phyloP scores from a whole-genome alignment of 129 eudicot species.

The Flaveria ramosissima region DNA sequence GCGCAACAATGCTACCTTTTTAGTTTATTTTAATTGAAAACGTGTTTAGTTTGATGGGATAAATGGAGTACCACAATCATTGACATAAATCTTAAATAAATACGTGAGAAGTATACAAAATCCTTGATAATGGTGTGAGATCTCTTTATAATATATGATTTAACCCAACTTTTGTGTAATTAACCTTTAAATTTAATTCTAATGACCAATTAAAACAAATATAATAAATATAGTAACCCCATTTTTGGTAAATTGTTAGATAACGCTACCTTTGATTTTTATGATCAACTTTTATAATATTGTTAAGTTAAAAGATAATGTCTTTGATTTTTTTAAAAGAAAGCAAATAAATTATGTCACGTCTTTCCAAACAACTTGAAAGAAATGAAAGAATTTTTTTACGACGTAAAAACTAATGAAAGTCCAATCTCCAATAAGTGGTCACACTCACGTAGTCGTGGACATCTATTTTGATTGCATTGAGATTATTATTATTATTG shows the following conservation, averaged over 20 bases:
- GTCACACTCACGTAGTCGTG: constrained; percentile 23
- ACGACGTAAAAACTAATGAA: not conserved
- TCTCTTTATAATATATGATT: not conserved
- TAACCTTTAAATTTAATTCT: not conserved
- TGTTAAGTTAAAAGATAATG: too few species aligned
- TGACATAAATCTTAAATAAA: constrained; percentile 2
- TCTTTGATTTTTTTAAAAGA: too few species aligned
- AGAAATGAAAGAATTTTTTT: not conserved
- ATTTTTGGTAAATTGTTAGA: too few species aligned
- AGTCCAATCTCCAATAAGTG: constrained; percentile 15
- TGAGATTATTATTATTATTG: not conserved
- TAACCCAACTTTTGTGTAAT: not conserved
- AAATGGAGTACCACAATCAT: constrained; percentile 24
- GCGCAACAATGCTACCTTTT: too few species aligned
- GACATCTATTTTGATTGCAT: constrained; percentile 24
- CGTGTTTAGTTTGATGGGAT: constrained; percentile 17
- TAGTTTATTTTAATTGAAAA: not conserved
- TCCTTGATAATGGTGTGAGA: constrained; percentile 23
- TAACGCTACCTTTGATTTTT: too few species aligned
- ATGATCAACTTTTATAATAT: too few species aligned
- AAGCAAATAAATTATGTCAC: not conserved
- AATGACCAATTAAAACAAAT: too few species aligned
- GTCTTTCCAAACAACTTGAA: not conserved
- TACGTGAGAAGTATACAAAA: constrained; percentile 17
- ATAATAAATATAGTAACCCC: too few species aligned